Evolutionary conservation across 208 protist genomes (phyloP), one percentile per base, ranked within the genome.

Genomic region (Trichomonas vaginalis): DNA sequence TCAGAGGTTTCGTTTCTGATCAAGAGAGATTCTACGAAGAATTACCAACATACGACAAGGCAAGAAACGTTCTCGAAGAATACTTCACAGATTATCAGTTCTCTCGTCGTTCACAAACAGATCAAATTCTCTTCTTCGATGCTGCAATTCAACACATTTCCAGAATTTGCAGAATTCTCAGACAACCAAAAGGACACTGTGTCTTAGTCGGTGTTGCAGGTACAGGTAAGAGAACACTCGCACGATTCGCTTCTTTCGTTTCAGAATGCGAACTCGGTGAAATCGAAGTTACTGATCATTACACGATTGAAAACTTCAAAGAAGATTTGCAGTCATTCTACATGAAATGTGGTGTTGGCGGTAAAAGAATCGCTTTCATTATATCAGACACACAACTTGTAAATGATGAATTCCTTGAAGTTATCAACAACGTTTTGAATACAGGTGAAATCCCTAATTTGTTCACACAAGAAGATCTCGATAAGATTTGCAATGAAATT

Each of bases 91-190:
- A 98, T 80, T 99, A 98, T 96, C 99, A 99, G 96, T 97, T 98
- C 87, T 97, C 98, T 96, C 97, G 97, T 96, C 98, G 98, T 96
- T 98, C 98, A 80, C 97, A 98, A 62, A 96, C 98, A 46, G 97
- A 98, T 88, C 97, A 99, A 8, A 98, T 99, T 48, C 98, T 99
- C 96, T 99, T 99, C 97, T 99, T 99, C 97, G 97, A 98, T 92
- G 98, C 99, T 88, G 98, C 98, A 3, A 97, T 99, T 96, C 97
- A 98, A 95, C 98, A 99, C 96, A 97, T 99, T 14, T 97, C 98
- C 10, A 98, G 98, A 95, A 98, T 99, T 95, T 98, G 98, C 37
- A 98, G 99, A 62, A 98, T 99, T 96, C 96, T 99, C 14, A 98
- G 98, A 0, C 98, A 99, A 97, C 98, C 98, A 49, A 98, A 98